Conservation (phyloP, 305 asterid species). For the Striga hermonthica region DNA sequence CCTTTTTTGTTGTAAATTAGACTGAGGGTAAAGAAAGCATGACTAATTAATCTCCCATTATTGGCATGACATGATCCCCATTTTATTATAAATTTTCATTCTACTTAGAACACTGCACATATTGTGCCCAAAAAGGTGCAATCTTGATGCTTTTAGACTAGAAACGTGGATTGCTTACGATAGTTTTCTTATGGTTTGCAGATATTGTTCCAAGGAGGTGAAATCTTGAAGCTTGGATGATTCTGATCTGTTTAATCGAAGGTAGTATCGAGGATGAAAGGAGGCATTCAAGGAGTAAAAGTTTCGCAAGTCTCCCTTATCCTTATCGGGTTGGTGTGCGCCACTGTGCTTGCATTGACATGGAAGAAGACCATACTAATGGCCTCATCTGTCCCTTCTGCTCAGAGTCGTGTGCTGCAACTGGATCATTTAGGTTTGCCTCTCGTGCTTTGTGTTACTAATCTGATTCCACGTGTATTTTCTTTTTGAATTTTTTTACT, state of each 20-base stretch:
- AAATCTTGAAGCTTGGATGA: constrained; percentile 37
- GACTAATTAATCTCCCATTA: not conserved
- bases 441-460: constrained; percentile 12
- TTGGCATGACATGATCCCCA: constrained; percentile 3
- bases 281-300: constrained; percentile 64
- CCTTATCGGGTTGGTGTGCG: constrained; percentile 67
- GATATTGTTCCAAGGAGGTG: constrained; percentile 34
- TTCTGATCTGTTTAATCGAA: constrained; percentile 18
- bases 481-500: constrained; percentile 2
- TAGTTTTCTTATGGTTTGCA: constrained; percentile 28
- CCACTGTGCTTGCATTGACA: constrained; percentile 61
- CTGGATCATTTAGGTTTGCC: constrained; percentile 56
- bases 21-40: not conserved
- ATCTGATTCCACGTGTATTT: constrained; percentile 4
- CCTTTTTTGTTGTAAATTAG: no score
- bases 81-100: not conserved
- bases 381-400: constrained; percentile 51
- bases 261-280: constrained; percentile 59
- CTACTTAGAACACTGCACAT: not conserved
- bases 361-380: constrained; percentile 69
- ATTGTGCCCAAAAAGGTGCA: constrained; percentile 1
- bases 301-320: constrained; percentile 72
- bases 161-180: not conserved
- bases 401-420: constrained; percentile 41
- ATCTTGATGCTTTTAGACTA: constrained; percentile 12